A percentile compares a stretch with the other conserved stretches of the same genome.
These are phyloP conservation scores for Talaromyces sp. DNA, from an alignment of 2,329 filamentous ascomycete genomes.

Conservation along the genomic window DNA sequence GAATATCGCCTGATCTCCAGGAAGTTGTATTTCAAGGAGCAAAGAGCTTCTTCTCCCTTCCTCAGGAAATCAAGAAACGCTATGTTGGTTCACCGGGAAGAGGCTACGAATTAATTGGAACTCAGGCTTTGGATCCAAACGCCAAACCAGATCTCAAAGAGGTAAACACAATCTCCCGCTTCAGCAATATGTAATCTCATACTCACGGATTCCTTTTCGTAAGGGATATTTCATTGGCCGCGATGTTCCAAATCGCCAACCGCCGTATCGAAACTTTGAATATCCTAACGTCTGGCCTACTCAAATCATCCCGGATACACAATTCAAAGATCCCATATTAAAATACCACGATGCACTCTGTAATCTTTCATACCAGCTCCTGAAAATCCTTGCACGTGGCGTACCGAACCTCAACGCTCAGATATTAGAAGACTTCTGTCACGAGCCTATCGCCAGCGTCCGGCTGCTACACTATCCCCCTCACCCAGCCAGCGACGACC, in stretches of 20 bases:
- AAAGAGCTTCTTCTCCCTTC: not conserved
- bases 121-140: not conserved
- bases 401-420: not conserved
- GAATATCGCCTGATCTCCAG: not conserved
- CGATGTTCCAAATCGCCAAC: not conserved
- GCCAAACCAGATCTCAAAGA: not conserved
- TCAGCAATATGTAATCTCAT: not conserved
- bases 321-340: not conserved
- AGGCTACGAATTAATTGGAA: not conserved
- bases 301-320: not conserved
- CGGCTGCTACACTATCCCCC: conserved; percentile 44
- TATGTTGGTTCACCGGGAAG: not conserved
- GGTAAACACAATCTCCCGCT: not conserved
- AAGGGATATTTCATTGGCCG: not conserved
- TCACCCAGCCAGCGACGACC: conserved; percentile 36
- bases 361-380: not conserved
- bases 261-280: not conserved
- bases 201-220: not conserved
- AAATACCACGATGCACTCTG: not conserved
- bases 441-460: conserved; percentile 40
- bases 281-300: not conserved
- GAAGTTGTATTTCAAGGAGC: not conserved
- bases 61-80: not conserved
- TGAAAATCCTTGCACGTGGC: not conserved
- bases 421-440: conserved; percentile 24